Percentiles rank a stretch among this genome's conserved stretches.
These are phyloP conservation scores for Tetrahymena borealis DNA, from an alignment of 73 alveolate species.

Conservation along the genomic window DNA sequence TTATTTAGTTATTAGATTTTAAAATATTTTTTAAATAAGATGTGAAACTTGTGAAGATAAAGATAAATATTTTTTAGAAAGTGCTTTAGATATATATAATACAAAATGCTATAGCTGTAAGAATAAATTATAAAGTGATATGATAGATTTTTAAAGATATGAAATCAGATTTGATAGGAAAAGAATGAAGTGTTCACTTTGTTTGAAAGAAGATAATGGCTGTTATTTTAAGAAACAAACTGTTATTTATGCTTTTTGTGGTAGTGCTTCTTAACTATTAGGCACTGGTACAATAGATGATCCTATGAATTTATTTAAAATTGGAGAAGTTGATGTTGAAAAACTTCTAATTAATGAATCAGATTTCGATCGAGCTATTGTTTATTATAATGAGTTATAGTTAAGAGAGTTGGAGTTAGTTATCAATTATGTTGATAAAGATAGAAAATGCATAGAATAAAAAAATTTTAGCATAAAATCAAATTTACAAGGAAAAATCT, in stretches of 20 bases:
- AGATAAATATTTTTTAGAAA: neutral
- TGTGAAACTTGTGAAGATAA: neutral
- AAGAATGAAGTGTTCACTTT: neutral
- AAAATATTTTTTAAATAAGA: neutral
- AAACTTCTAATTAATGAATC: neutral
- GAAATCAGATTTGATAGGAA: neutral
- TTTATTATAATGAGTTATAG: neutral
- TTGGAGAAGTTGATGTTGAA: neutral
- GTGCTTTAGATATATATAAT: neutral
- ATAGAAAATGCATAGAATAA: neutral
- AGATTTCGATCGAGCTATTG: neutral
- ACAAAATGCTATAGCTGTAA: neutral
- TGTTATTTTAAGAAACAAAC: neutral
- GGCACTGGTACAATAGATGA: neutral
- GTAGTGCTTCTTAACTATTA: neutral
- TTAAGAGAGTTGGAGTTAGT: neutral
- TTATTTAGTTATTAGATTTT: neutral
- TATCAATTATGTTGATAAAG: neutral
- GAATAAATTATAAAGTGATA: neutral
- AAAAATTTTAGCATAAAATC: neutral
- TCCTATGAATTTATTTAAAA: neutral
- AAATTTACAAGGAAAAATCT: neutral
- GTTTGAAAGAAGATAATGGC: neutral
- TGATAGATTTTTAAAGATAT: neutral
- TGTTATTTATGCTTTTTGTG: neutral